Evolutionary conservation across 257 asterid species (phyloP).

Genomic region (Gynochthodes officinalis): DNA sequence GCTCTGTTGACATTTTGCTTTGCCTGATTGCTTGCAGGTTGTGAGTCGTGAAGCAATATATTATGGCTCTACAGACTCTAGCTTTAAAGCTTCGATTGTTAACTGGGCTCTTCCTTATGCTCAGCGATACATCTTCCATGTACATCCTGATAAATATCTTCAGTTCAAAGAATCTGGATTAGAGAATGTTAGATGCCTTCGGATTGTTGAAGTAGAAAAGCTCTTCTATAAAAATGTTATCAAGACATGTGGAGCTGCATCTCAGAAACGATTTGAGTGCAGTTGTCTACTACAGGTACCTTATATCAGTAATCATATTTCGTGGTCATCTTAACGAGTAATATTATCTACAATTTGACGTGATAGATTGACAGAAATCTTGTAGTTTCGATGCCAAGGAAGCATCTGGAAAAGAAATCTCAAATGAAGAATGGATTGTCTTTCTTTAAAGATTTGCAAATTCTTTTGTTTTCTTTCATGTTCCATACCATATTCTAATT

Average conservation of each 20-base stretch:
- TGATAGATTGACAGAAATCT: neutral
- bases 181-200: constrained; percentile 45
- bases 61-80: constrained; percentile 52
- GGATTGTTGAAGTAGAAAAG: constrained; percentile 62
- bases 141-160: constrained; percentile 52
- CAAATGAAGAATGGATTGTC: neutral
- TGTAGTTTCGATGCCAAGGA: neutral
- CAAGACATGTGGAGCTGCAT: constrained; percentile 39
- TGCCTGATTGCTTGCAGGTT: constrained; percentile 46
- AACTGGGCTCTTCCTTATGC: constrained; percentile 96
- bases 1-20: constrained; percentile 9
- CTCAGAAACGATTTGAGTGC: constrained; percentile 61
- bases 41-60: constrained; percentile 77
- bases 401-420: neutral
- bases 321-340: neutral
- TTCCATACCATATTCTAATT: neutral
- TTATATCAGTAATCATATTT: neutral
- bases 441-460: neutral
- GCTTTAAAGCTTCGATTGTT: constrained; percentile 50
- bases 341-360: neutral
- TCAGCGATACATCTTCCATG: constrained; percentile 67
- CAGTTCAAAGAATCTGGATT: constrained; percentile 60
- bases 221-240: constrained; percentile 71
- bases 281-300: constrained; percentile 82
- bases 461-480: neutral